Conservation (phyloP, 768 basidiomycete genomes). For the Tulasnella sp. region DNA sequence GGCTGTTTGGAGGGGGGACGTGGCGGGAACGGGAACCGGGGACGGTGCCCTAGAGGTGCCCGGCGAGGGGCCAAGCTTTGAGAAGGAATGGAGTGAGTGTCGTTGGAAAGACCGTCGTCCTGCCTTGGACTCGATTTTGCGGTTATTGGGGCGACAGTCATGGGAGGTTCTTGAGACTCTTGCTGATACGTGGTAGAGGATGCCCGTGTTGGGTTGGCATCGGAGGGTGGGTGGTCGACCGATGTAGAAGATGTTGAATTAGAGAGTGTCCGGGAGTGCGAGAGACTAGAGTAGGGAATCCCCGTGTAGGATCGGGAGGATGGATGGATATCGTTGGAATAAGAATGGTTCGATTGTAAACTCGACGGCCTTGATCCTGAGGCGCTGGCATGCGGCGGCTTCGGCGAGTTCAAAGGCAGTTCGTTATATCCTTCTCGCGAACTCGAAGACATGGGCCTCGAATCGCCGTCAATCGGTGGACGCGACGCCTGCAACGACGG, state of each 20-base stretch:
- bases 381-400: slow-evolving; percentile 20
- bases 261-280: not conserved
- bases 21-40: not conserved
- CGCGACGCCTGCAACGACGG: too few species aligned
- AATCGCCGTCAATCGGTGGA: too few species aligned
- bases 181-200: too few species aligned
- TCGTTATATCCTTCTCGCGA: slow-evolving; percentile 14
- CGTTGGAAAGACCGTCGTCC: not conserved
- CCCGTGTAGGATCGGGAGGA: not conserved
- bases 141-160: slow-evolving; percentile 16
- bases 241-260: not conserved
- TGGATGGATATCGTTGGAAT: slow-evolving; percentile 28
- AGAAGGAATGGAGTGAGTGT: not conserved
- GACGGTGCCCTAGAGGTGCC: not conserved
- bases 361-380: slow-evolving; percentile 22
- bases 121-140: not conserved
- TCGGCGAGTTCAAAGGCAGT: slow-evolving; percentile 17
- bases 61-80: not conserved
- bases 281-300: not conserved
- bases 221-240: too few species aligned
- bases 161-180: slow-evolving; percentile 34
- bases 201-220: too few species aligned
- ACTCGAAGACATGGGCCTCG: too few species aligned
- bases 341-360: slow-evolving; percentile 16
- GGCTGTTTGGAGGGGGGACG: slow-evolving; percentile 8